These are phyloP conservation scores for Periconia digitata DNA, from an alignment of 2,329 filamentous ascomycete genomes.

Conservation along the genomic window DNA sequence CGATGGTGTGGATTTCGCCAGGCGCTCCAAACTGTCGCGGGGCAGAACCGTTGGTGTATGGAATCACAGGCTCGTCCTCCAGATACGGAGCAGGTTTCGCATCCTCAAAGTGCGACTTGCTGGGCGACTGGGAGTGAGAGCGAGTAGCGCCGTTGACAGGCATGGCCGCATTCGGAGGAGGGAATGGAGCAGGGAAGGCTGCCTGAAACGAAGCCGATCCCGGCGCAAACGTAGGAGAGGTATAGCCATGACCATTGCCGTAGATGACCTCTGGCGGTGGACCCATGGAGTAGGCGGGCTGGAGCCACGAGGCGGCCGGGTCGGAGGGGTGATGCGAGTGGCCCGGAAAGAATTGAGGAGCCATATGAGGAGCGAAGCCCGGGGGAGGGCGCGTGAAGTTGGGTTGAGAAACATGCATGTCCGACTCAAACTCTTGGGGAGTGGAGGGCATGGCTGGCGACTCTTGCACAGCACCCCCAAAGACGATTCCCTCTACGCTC, in stretches of 20 bases:
- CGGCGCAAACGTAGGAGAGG: constrained; percentile 18
- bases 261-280: constrained; percentile 26
- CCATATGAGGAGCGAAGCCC: constrained; percentile 32
- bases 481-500: constrained; percentile 41
- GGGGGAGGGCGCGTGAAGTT: constrained; percentile 32
- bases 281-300: constrained; percentile 30
- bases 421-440: constrained; percentile 27
- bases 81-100: constrained; percentile 20
- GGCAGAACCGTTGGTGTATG: constrained; percentile 21
- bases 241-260: constrained; percentile 26
- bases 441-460: constrained; percentile 44
- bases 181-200: constrained; percentile 21
- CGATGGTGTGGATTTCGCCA: constrained; percentile 34
- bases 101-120: constrained; percentile 31
- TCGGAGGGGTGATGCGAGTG: constrained; percentile 41
- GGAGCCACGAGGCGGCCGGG: constrained; percentile 31
- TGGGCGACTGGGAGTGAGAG: constrained; percentile 38
- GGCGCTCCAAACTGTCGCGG: constrained; percentile 16
- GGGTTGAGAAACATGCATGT: constrained; percentile 20
- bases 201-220: constrained; percentile 21
- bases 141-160: constrained; percentile 27
- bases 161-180: constrained; percentile 17
- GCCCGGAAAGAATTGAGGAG: constrained; percentile 32
- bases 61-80: constrained; percentile 19
- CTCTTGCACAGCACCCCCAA: constrained; percentile 40